A percentile compares a stretch with the other conserved stretches of the same genome.
These are phyloP conservation scores for Chrysanthemum makinoi DNA, from an alignment of 129 eudicot species.

Conservation along the genomic window DNA sequence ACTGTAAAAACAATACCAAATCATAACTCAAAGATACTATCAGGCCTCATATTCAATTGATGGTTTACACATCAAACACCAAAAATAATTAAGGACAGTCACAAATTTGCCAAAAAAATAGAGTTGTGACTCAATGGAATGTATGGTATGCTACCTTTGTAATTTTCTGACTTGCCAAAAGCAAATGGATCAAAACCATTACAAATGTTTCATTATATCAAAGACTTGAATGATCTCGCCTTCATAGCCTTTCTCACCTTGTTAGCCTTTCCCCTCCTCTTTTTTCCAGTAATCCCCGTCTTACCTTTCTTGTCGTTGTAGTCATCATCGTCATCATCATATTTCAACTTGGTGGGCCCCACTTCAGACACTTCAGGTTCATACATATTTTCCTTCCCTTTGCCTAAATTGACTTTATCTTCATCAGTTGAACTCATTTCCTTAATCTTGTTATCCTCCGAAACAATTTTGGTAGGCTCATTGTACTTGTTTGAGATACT, in stretches of 20 bases:
- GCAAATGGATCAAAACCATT: background rate
- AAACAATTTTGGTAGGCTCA: background rate
- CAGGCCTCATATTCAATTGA: background rate
- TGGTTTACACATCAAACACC: too few species aligned
- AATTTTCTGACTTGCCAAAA: too few species aligned
- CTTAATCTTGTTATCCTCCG: background rate
- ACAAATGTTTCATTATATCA: slow-evolving; percentile 28
- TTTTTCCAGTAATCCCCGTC: slow-evolving; percentile 4
- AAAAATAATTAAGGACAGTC: too few species aligned
- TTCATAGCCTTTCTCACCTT: slow-evolving; percentile 54
- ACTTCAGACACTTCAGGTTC: slow-evolving; percentile 14
- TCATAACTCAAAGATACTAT: background rate
- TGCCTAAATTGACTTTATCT: background rate
- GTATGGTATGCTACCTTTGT: too few species aligned
- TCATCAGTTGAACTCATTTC: background rate
- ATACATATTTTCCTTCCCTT: slow-evolving; percentile 9
- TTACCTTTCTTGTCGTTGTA: slow-evolving; percentile 13
- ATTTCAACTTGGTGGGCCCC: background rate
- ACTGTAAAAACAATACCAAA: too few species aligned
- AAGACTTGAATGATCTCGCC: slow-evolving; percentile 60
- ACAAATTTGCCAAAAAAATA: too few species aligned
- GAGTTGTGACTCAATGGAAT: too few species aligned
- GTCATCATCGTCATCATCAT: slow-evolving; percentile 17
- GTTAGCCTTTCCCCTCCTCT: slow-evolving; percentile 34
- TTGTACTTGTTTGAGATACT: background rate